These are phyloP conservation scores for Paramecium octaurelia DNA, from an alignment of 73 alveolate genomes.

Conservation along the genomic window DNA sequence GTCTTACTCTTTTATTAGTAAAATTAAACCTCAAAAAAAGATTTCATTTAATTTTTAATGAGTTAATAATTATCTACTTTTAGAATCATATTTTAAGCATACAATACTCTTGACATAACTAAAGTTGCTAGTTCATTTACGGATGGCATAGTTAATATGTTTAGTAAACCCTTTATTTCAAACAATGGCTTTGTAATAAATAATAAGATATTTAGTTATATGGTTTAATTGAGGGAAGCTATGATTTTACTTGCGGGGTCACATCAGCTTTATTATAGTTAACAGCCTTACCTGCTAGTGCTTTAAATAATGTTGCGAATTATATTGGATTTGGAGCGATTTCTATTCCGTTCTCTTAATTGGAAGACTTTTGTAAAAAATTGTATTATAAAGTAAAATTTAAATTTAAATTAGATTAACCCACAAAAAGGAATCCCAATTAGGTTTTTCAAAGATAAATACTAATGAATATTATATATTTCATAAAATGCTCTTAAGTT, in stretches of 20 bases:
- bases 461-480: background rate
- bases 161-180: background rate
- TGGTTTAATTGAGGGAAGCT: background rate
- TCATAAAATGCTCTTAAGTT: background rate
- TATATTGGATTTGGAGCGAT: background rate
- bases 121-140: constrained; percentile 12
- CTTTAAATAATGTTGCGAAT: background rate
- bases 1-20: background rate
- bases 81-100: background rate
- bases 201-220: background rate
- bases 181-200: background rate
- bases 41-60: background rate
- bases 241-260: background rate
- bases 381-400: background rate
- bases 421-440: background rate
- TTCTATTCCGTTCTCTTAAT: background rate
- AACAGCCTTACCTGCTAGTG: background rate
- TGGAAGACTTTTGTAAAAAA: background rate
- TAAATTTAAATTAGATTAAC: background rate
- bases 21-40: background rate
- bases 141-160: background rate
- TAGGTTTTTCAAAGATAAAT: background rate
- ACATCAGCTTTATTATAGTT: background rate
- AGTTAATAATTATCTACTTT: background rate
- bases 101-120: background rate